phyloP scores from a whole-genome alignment of 495 filamentous ascomycete genomes.

The Daldinia loculata region DNA sequence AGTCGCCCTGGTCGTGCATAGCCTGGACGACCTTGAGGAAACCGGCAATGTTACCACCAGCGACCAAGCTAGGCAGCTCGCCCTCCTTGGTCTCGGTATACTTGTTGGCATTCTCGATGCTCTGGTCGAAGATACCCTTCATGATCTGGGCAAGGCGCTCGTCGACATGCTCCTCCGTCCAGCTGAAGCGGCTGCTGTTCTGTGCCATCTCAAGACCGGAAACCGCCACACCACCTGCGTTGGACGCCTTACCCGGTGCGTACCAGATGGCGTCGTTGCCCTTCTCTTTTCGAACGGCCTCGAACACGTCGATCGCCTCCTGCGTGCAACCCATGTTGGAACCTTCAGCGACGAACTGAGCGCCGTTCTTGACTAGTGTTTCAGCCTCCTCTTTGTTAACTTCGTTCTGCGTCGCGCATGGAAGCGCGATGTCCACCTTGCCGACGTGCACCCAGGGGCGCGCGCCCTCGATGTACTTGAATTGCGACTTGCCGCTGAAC shows the following conservation, averaged over 20 bases:
- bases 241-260: constrained; percentile 94
- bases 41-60: constrained; percentile 95
- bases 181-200: constrained; percentile 85
- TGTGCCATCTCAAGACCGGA: constrained; percentile 99
- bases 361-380: constrained; percentile 77
- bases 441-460: constrained; percentile 91
- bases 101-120: constrained; percentile 86
- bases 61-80: constrained; percentile 87
- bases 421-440: constrained; percentile 89
- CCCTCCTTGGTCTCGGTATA: constrained; percentile 81
- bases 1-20: constrained; percentile 97
- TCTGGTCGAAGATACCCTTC: constrained; percentile 91
- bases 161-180: constrained; percentile 92
- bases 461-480: constrained; percentile 87
- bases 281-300: constrained; percentile 77
- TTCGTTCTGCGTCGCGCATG: constrained; percentile 97
- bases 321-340: constrained; percentile 99
- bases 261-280: constrained; percentile 86
- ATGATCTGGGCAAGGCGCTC: constrained; percentile 92
- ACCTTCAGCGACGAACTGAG: constrained; percentile 91
- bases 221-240: constrained; percentile 96
- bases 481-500: constrained; percentile 62
- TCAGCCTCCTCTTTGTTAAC: constrained; percentile 89
- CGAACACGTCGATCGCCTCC: constrained; percentile 93
- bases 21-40: constrained; percentile 95